Evolutionary conservation across 2,329 filamentous ascomycete genomes (phyloP).

Genomic region (Penicillium frequentans): DNA sequence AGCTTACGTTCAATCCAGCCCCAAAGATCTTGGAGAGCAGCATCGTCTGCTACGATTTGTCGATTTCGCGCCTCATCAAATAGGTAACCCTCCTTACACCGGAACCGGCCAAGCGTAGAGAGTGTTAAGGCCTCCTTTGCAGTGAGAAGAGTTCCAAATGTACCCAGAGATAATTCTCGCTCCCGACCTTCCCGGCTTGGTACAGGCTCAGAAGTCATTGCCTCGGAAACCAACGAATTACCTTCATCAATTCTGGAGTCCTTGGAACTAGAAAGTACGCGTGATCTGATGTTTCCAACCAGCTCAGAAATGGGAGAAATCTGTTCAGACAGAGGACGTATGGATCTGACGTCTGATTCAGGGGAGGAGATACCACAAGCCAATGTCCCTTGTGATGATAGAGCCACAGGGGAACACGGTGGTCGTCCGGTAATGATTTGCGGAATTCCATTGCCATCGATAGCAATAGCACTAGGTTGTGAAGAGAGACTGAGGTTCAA

Average conservation of each 20-base stretch:
- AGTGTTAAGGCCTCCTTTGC: slow-evolving; percentile 42
- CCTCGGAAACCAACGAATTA: slow-evolving; percentile 4
- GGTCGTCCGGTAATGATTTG: slow-evolving; percentile 50
- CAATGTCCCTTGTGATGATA: slow-evolving; percentile 40
- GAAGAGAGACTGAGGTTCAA: slow-evolving; percentile 48
- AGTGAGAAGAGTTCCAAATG: slow-evolving; percentile 28
- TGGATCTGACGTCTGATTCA: slow-evolving; percentile 30
- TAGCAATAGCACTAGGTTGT: slow-evolving; percentile 54
- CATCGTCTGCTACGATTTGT: slow-evolving; percentile 56
- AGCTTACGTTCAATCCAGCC: slow-evolving; percentile 54
- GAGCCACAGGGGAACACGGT: slow-evolving; percentile 37
- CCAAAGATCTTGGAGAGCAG: slow-evolving; percentile 60
- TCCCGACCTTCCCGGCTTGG: slow-evolving; percentile 43
- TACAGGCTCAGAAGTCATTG: slow-evolving; percentile 20
- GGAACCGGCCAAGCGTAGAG: slow-evolving; percentile 41
- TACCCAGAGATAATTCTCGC: slow-evolving; percentile 31
- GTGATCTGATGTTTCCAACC: slow-evolving; percentile 29
- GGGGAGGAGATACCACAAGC: slow-evolving; percentile 30
- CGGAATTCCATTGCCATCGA: slow-evolving; percentile 54
- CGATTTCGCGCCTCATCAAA: slow-evolving; percentile 58
- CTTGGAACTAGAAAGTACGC: slow-evolving; percentile 19
- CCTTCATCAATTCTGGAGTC: slow-evolving; percentile 8
- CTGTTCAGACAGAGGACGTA: slow-evolving; percentile 31
- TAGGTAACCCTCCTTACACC: slow-evolving; percentile 57
- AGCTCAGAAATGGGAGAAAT: slow-evolving; percentile 30